Evolutionary conservation across 1,284 basidiomycete genomes (phyloP), one percentile per base, ranked within the genome.

Genomic region (Trichosporon sp.): DNA sequence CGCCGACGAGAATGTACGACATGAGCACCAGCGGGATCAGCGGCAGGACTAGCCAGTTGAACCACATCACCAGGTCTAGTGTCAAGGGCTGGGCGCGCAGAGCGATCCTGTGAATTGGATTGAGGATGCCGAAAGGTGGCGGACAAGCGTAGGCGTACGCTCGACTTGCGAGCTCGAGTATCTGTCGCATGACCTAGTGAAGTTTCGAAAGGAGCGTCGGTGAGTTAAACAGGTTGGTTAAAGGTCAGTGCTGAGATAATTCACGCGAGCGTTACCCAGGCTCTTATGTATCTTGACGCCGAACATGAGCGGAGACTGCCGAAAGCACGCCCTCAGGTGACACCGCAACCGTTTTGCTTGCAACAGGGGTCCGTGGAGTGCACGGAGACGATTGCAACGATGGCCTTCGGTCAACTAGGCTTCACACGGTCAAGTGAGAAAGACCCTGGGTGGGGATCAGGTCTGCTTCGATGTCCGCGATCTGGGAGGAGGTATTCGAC

Each of bases 331-430:
- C 4, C 16, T 5, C 16, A 46, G 14, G 43, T 46, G 43, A 46
- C 43, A 46, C 43, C 43, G 16, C 16, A 16, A 46, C 16, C 14
- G 43, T n/a, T 5, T 3, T n/a, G 43, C 5, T 7, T 7, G 43
- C 43, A 7, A 46, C 43, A 46, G 4, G 7, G 56, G 56, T 21
- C 56, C 56, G 56, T 61, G 56, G 56, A 56, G 56, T 61, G 56
- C 56, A 35, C 56, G 19, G 56, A 61, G 51, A 19, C 51, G 19
- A 26, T 54, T 54, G 51, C 7, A 54, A 26, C 11, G 19, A 54
- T 54, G 21, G 51, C 6, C 26, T 26, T 26, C 26, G 26, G 26
- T 26, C 6, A 11, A 5, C 21, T 19, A 26, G 8, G 26, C 2
- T 26, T 26, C 26, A 26, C 26, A 26, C 26, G 26, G 26, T 26